A percentile compares a stretch with the other conserved stretches of the same genome.
Conservation (phyloP, 192 early-diverging fungal genomes). For the Podila minutissima region DNA sequence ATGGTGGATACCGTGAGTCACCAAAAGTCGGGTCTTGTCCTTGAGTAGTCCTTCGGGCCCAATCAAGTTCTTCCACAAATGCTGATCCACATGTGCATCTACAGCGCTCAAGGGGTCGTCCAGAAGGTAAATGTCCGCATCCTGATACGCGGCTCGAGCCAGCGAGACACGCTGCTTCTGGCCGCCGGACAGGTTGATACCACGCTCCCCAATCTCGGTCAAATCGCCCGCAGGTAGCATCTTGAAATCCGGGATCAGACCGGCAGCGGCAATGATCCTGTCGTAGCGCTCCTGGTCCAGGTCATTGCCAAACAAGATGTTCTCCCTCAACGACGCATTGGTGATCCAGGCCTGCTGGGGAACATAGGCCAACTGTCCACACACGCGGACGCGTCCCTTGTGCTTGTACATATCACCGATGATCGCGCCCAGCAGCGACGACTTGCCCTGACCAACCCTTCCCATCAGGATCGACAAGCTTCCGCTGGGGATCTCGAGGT, state of each 20-base stretch:
- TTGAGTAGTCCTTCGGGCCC: slow-evolving; percentile 82
- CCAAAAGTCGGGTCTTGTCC: slow-evolving; percentile 81
- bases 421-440: slow-evolving; percentile 72
- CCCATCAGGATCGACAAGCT: slow-evolving; percentile 20
- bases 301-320: slow-evolving; percentile 80
- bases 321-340: slow-evolving; percentile 62
- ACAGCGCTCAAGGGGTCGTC: slow-evolving; percentile 92
- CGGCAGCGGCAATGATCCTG: slow-evolving; percentile 1
- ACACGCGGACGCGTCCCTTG: slow-evolving; percentile 59
- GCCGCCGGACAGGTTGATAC: slow-evolving; percentile 71
- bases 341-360: slow-evolving; percentile 23
- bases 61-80: slow-evolving; percentile 52
- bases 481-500: slow-evolving; percentile 25
- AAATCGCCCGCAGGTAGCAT: slow-evolving; percentile 33
- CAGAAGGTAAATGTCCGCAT: slow-evolving; percentile 80
- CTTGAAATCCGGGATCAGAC: slow-evolving; percentile 11
- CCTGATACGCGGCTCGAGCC: slow-evolving; percentile 82
- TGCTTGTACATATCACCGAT: slow-evolving; percentile 81
- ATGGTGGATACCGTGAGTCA: slow-evolving; percentile 81
- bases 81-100: slow-evolving; percentile 30
- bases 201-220: slow-evolving; percentile 56
- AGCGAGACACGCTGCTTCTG: slow-evolving; percentile 89
- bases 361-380: slow-evolving; percentile 63
- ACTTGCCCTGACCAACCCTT: slow-evolving; percentile 71
- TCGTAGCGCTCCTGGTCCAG: slow-evolving; percentile 70